phyloP scores from a whole-genome alignment of 2,329 filamentous ascomycete species.

The Gliomastix tumulicola region DNA sequence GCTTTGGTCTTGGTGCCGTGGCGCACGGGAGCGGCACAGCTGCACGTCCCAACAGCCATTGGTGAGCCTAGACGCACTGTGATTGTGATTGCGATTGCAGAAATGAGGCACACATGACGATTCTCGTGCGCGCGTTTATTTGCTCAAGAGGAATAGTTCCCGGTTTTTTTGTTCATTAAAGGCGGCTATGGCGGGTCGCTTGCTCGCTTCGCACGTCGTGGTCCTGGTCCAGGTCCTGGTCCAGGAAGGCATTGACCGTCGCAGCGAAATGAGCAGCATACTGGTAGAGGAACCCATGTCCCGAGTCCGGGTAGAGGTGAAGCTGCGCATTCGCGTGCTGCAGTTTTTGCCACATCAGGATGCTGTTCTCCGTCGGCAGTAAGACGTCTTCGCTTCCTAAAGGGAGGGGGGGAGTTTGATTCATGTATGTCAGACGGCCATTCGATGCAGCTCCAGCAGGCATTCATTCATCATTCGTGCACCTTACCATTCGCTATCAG shows the following conservation, averaged over 20 bases:
- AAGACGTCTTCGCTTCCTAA: conserved; percentile 24
- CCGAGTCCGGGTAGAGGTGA: conserved; percentile 25
- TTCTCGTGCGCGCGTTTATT: too few species aligned
- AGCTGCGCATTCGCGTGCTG: conserved; percentile 18
- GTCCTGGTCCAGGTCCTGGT: too few species aligned
- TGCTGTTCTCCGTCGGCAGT: conserved; percentile 27
- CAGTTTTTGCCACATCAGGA: conserved; percentile 26
- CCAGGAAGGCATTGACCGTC: conserved; percentile 23
- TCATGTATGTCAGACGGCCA: not conserved
- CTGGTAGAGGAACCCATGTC: conserved; percentile 26
- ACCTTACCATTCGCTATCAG: conserved; percentile 28
- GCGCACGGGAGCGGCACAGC: too few species aligned
- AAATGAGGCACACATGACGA: too few species aligned
- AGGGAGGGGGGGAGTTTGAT: not conserved
- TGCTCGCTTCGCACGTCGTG: too few species aligned
- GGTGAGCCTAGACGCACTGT: too few species aligned
- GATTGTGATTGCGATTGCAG: too few species aligned
- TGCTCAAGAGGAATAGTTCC: too few species aligned
- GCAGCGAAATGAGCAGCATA: conserved; percentile 21
- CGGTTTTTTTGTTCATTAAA: too few species aligned
- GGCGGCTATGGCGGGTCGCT: too few species aligned
- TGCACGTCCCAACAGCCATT: too few species aligned
- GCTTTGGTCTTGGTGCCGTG: too few species aligned
- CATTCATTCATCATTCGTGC: not conserved
- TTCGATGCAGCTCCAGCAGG: not conserved